Percentiles rank a stretch among this genome's conserved stretches.
phyloP scores from a whole-genome alignment of 345 rosid genomes.

The Ailanthus altissimus region DNA sequence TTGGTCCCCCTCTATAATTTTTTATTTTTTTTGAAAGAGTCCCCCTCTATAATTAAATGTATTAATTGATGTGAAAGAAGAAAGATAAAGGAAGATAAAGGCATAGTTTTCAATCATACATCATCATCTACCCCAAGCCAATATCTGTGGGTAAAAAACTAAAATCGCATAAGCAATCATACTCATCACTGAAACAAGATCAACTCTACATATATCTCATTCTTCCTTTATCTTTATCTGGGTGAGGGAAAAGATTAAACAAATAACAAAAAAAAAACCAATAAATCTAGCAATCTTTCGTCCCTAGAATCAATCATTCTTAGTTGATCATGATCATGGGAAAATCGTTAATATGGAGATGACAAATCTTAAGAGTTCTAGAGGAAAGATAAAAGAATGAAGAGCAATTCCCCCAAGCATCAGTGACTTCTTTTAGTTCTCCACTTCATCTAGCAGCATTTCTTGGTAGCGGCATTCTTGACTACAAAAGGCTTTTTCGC shows the following conservation, averaged over 20 bases:
- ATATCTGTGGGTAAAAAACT: slow-evolving; percentile 8
- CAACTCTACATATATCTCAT: slow-evolving; percentile 27
- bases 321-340: slow-evolving; percentile 4
- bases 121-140: slow-evolving; percentile 14
- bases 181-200: slow-evolving; percentile 18
- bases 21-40: too few species aligned
- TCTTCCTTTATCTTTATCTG: slow-evolving; percentile 39
- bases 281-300: neutral
- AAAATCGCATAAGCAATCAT: slow-evolving; percentile 7
- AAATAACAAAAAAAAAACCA: neutral
- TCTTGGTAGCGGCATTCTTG: slow-evolving; percentile 73
- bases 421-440: slow-evolving; percentile 20
- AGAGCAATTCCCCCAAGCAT: neutral
- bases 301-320: slow-evolving; percentile 22
- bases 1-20: slow-evolving; percentile 19
- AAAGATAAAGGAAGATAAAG: neutral
- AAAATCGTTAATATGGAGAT: neutral
- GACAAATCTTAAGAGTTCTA: neutral
- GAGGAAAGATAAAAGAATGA: neutral
- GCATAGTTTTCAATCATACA: slow-evolving; percentile 26
- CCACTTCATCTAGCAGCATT: slow-evolving; percentile 60
- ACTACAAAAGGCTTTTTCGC: slow-evolving; percentile 87
- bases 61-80: neutral
- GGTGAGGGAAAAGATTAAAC: slow-evolving; percentile 21
- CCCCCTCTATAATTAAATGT: too few species aligned